Conservation (phyloP, 208 protist genomes). For the Leishmania braziliensis region DNA sequence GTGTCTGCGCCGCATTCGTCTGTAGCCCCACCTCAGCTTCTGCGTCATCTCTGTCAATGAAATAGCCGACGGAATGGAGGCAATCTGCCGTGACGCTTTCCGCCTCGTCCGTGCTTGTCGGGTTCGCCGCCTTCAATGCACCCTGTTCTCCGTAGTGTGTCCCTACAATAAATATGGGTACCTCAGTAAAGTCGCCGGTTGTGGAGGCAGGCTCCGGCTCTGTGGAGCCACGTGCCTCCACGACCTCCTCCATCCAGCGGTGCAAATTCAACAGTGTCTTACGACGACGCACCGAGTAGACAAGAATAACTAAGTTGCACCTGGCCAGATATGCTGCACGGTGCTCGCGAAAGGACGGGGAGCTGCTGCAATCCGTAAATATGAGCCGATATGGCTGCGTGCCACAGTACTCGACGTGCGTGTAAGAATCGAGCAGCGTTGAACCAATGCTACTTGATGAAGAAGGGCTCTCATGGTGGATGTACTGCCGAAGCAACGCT, state of each 20-base stretch:
- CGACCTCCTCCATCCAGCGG: constrained; percentile 41
- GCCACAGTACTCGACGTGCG: constrained; percentile 36
- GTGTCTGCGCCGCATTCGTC: background rate
- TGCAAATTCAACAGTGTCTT: constrained; percentile 41
- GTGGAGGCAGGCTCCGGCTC: constrained; percentile 20
- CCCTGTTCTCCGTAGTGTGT: constrained; percentile 38
- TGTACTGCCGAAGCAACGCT: constrained; percentile 53
- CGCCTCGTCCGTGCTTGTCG: constrained; percentile 10
- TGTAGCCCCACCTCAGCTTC: constrained; percentile 3
- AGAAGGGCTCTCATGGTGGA: constrained; percentile 28
- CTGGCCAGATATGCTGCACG: constrained; percentile 55
- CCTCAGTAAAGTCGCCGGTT: constrained; percentile 23
- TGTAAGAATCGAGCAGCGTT: constrained; percentile 60
- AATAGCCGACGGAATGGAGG: constrained; percentile 30
- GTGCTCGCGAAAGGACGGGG: constrained; percentile 45
- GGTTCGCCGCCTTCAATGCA: constrained; percentile 19
- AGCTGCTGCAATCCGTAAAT: constrained; percentile 59
- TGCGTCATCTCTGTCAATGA: constrained; percentile 22
- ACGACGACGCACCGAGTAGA: constrained; percentile 62
- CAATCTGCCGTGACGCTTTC: constrained; percentile 22
- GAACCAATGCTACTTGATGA: constrained; percentile 31
- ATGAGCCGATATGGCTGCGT: constrained; percentile 40
- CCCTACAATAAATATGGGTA: constrained; percentile 64
- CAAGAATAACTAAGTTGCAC: constrained; percentile 57
- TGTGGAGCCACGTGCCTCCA: constrained; percentile 24